Evolutionary conservation across 495 filamentous ascomycete genomes (phyloP).

Genomic region (Xeromyces bisporus): DNA sequence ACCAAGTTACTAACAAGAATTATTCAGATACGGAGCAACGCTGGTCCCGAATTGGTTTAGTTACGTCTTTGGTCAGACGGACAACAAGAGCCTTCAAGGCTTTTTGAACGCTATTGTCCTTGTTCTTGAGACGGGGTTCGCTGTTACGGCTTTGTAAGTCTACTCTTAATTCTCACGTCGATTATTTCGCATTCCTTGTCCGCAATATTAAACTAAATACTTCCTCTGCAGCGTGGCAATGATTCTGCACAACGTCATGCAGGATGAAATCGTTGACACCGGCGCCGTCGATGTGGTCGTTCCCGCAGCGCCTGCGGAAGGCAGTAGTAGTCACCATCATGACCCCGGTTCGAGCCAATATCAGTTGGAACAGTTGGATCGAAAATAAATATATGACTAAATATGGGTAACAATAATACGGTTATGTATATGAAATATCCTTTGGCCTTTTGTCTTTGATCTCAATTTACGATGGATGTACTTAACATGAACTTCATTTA

Average conservation of each 20-base stretch:
- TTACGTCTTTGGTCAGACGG: neutral
- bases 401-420: too few species aligned
- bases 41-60: conserved; percentile 1
- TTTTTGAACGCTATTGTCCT: conserved; percentile 1
- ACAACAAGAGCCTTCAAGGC: neutral
- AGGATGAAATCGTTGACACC: neutral
- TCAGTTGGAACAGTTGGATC: neutral
- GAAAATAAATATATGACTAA: neutral
- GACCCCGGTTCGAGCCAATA: neutral
- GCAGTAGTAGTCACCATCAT: too few species aligned
- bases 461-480: too few species aligned
- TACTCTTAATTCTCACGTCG: neutral
- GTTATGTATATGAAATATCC: too few species aligned
- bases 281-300: neutral
- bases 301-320: neutral
- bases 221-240: neutral
- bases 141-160: conserved; percentile 1
- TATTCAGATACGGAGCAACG: neutral
- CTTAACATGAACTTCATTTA: too few species aligned
- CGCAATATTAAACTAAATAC: neutral
- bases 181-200: neutral
- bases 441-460: too few species aligned
- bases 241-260: neutral
- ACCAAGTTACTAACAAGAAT: neutral
- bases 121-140: conserved; percentile 1